These are phyloP conservation scores for Stromatinia cepivora DNA, from an alignment of 2,329 filamentous ascomycete genomes.

Conservation along the genomic window DNA sequence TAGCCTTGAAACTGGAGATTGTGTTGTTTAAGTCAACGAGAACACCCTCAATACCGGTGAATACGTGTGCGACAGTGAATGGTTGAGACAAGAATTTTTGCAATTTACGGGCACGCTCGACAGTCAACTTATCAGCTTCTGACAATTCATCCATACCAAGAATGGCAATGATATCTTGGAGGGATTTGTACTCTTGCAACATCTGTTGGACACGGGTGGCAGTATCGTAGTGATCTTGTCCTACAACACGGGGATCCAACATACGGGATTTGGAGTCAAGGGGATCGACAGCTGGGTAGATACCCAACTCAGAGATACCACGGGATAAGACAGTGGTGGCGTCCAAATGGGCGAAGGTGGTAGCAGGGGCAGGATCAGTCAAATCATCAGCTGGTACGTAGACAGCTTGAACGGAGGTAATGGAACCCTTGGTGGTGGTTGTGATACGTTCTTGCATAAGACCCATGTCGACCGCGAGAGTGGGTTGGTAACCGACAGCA, in stretches of 20 bases:
- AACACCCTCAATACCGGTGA: constrained; percentile 74
- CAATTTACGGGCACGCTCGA: constrained; percentile 99
- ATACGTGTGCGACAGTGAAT: constrained; percentile 84
- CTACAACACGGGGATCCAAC: constrained; percentile 97
- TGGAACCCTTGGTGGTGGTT: constrained; percentile 98
- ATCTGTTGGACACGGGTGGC: constrained; percentile 97
- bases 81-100: constrained; percentile 99
- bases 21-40: constrained; percentile 99
- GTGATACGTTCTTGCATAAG: constrained; percentile 99
- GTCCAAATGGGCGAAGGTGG: constrained; percentile 99
- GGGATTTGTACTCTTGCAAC: constrained; percentile 99
- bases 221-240: constrained; percentile 95
- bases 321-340: constrained; percentile 99
- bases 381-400: constrained; percentile 99
- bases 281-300: constrained; percentile 99
- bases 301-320: constrained; percentile 99
- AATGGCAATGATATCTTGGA: constrained; percentile 99
- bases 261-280: constrained; percentile 99
- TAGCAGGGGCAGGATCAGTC: constrained; percentile 99
- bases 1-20: constrained; percentile 95
- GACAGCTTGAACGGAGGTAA: constrained; percentile 99
- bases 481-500: constrained; percentile 99
- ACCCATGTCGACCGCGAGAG: constrained; percentile 98
- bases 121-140: constrained; percentile 98
- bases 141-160: constrained; percentile 98